These are phyloP conservation scores for Batkoa obscura DNA, from an alignment of 371 early-diverging fungal genomes.

Conservation along the genomic window DNA sequence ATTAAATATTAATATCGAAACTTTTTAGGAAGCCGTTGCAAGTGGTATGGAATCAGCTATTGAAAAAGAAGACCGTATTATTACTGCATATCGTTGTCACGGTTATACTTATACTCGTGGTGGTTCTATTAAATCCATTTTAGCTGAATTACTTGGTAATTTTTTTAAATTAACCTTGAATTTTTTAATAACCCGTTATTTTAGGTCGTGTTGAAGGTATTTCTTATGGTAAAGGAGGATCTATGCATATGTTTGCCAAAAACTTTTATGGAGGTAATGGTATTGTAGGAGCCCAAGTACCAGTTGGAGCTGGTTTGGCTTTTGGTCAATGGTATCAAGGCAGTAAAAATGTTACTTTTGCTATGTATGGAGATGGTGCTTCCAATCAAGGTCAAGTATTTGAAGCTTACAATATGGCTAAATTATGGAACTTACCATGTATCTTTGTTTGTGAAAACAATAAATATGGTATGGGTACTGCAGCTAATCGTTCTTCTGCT, in stretches of 20 bases:
- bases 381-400: slow-evolving; percentile 99
- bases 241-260: slow-evolving; percentile 98
- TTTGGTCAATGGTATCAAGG: slow-evolving; percentile 86
- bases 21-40: slow-evolving; percentile 77
- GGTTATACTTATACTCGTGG: slow-evolving; percentile 92
- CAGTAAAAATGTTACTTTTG: slow-evolving; percentile 59
- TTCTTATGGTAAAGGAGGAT: slow-evolving; percentile 97
- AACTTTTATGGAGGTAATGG: slow-evolving; percentile 99
- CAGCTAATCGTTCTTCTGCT: slow-evolving; percentile 76
- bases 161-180: neutral
- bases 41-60: slow-evolving; percentile 88
- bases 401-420: slow-evolving; percentile 99
- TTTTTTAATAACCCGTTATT: neutral
- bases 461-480: slow-evolving; percentile 98
- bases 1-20: neutral
- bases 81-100: slow-evolving; percentile 99
- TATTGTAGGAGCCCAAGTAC: slow-evolving; percentile 99
- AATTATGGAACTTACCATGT: slow-evolving; percentile 93
- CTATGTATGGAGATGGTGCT: slow-evolving; percentile 98
- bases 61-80: slow-evolving; percentile 74
- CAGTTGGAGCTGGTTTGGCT: slow-evolving; percentile 94
- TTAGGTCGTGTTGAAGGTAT: slow-evolving; percentile 73
- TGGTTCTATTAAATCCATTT: slow-evolving; percentile 43
- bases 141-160: slow-evolving; percentile 64
- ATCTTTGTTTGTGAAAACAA: slow-evolving; percentile 99